Evolutionary conservation across 768 basidiomycete species (phyloP).

Genomic region (Auricularia sp.): DNA sequence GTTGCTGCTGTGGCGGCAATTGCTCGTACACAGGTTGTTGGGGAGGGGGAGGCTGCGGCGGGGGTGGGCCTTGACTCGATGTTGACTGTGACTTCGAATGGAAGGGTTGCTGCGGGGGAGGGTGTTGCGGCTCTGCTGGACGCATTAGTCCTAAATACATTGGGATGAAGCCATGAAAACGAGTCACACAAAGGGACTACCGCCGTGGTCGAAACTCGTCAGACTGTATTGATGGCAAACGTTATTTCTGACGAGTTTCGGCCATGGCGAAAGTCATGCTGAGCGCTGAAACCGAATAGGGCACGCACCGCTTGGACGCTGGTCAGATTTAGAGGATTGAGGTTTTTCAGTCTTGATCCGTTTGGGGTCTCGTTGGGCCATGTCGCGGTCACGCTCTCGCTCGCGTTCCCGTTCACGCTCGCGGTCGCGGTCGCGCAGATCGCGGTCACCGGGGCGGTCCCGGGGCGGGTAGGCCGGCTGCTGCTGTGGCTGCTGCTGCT

Average conservation of each 20-base stretch:
- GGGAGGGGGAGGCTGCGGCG: background rate
- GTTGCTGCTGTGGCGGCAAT: background rate
- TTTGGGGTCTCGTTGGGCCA: conserved; percentile 44
- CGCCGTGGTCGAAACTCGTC: too few species aligned
- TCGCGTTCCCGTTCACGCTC: conserved; percentile 16
- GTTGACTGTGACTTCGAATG: background rate
- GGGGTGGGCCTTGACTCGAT: background rate
- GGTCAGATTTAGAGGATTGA: too few species aligned
- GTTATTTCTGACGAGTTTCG: too few species aligned
- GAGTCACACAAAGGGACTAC: too few species aligned
- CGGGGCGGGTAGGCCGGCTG: conserved; percentile 27
- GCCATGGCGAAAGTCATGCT: too few species aligned
- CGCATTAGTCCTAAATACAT: too few species aligned
- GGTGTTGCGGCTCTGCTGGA: background rate
- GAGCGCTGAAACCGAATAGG: too few species aligned
- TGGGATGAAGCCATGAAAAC: too few species aligned
- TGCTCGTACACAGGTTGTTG: background rate
- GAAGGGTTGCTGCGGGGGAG: background rate
- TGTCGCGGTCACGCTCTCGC: conserved; percentile 23
- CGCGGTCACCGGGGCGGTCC: conserved; percentile 17
- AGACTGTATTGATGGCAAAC: too few species aligned
- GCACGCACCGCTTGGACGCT: too few species aligned
- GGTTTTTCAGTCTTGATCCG: conserved; percentile 42
- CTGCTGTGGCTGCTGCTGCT: conserved; percentile 13
- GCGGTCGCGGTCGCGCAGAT: conserved; percentile 29